Evolutionary conservation across 2,329 filamentous ascomycete genomes (phyloP).

Genomic region (Polychaeton citri): DNA sequence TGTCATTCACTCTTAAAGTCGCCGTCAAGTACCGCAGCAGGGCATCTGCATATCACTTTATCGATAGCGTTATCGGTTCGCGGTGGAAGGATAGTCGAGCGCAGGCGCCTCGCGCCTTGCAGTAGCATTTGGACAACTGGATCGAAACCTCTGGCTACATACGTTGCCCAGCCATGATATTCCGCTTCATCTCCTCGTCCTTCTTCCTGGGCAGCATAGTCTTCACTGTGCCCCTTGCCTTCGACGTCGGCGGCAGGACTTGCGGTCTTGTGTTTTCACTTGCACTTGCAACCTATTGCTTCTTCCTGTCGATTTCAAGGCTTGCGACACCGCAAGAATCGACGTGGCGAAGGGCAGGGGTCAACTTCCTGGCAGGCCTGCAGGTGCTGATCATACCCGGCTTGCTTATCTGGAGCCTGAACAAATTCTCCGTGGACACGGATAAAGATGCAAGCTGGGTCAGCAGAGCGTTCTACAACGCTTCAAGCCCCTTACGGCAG

Average conservation of each 20-base stretch:
- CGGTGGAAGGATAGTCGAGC: too few species aligned
- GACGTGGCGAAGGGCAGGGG: constrained; percentile 57
- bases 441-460: constrained; percentile 61
- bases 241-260: constrained; percentile 92
- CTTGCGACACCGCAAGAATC: constrained; percentile 69
- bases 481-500: constrained; percentile 23
- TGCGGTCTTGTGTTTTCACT: constrained; percentile 91
- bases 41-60: too few species aligned
- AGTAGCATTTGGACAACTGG: neutral
- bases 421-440: constrained; percentile 88
- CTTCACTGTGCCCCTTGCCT: constrained; percentile 89
- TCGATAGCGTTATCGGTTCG: too few species aligned
- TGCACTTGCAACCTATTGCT: constrained; percentile 78
- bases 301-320: constrained; percentile 69
- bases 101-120: constrained; percentile 1
- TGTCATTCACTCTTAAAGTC: too few species aligned
- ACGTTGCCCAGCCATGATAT: constrained; percentile 23
- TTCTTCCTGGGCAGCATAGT: constrained; percentile 81
- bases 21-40: too few species aligned
- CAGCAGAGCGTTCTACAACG: constrained; percentile 41
- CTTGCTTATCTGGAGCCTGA: constrained; percentile 86
- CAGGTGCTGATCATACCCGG: constrained; percentile 81
- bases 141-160: neutral
- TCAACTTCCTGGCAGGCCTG: constrained; percentile 55
- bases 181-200: constrained; percentile 35